A percentile compares a stretch with the other conserved stretches of the same genome.
Evolutionary conservation across 2,329 filamentous ascomycete species (phyloP).

Genomic region (Pestalotiopsis sp.): DNA sequence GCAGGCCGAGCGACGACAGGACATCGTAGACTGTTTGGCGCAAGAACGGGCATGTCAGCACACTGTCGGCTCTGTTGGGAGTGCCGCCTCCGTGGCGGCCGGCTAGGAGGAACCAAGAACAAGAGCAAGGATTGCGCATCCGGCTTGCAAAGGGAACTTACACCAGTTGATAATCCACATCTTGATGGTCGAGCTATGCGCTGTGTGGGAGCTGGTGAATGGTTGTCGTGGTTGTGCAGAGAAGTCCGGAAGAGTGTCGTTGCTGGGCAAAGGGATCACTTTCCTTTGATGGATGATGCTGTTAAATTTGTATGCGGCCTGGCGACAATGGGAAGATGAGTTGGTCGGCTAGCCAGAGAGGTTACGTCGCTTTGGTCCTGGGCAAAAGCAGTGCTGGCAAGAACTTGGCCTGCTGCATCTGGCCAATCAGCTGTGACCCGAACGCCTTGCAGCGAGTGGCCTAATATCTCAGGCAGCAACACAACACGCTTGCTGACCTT

Average conservation of each 20-base stretch:
- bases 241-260: background rate
- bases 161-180: conserved; percentile 99
- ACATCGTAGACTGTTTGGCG: conserved; percentile 76
- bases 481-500: background rate
- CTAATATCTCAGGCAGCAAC: background rate
- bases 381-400: conserved; percentile 9
- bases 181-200: conserved; percentile 32
- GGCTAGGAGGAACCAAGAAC: background rate
- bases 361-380: conserved; percentile 2
- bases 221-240: background rate
- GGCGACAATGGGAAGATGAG: conserved; percentile 8
- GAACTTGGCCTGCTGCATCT: background rate
- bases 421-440: background rate
- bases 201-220: background rate
- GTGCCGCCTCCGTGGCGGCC: background rate
- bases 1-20: conserved; percentile 81
- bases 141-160: conserved; percentile 51
- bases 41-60: conserved; percentile 23
- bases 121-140: conserved; percentile 9
- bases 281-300: background rate
- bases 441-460: background rate
- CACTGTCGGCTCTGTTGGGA: conserved; percentile 8
- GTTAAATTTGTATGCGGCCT: background rate
- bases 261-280: background rate
- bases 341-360: background rate